Evolutionary conservation across 768 basidiomycete species (phyloP), one percentile per base, ranked within the genome.

Genomic region (Infundibulicybe gibba): DNA sequence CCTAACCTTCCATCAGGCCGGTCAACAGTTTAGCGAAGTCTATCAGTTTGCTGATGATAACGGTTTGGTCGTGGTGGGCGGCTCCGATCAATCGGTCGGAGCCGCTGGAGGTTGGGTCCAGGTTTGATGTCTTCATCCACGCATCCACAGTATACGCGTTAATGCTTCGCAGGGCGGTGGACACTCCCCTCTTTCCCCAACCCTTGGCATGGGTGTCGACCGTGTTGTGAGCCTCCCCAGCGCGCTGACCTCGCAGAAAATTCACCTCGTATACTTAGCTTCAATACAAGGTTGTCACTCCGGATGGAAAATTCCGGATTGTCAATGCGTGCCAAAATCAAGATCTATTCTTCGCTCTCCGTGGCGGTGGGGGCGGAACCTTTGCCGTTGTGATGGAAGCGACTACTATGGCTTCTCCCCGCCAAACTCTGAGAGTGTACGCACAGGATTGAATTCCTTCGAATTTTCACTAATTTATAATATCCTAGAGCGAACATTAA

Each of bases 311-410:
- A 11, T 55, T 64, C 33, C 52, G 74, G 41, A 66, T 53, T 3
- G 70, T 63, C 19, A 80, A 79, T 52, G 50, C 54, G 0, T 58
- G 68, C 52, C 61, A 66, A 33, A 61, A 78, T 48, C 12, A 60
- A 3, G 74, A 80, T 45, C 64, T 80, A 5, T 80, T 76, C 60
- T 81, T 75, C 71, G 77, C 79, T 0, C 53, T 81, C 43, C 66
- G 77, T 25, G 78, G 77, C 1, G 70, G 59, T 9, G 74, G 74
- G 12, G 74, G 74, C 14, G 71, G 72, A 0, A 75, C 74, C 10
- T 75, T 73, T 44, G 74, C 71, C 17, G 70, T 74, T 33, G 73
- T 75, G 12, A 56, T 71, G 5, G 66, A 59, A 37, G 57, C 55
- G 10, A 68, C 68, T 2, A 62, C 70, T 49, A 59, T 71, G 35